Base-by-base conservation (phyloP, 2,329 filamentous ascomycete genomes). In the Coleophoma cylindrospora region DNA sequence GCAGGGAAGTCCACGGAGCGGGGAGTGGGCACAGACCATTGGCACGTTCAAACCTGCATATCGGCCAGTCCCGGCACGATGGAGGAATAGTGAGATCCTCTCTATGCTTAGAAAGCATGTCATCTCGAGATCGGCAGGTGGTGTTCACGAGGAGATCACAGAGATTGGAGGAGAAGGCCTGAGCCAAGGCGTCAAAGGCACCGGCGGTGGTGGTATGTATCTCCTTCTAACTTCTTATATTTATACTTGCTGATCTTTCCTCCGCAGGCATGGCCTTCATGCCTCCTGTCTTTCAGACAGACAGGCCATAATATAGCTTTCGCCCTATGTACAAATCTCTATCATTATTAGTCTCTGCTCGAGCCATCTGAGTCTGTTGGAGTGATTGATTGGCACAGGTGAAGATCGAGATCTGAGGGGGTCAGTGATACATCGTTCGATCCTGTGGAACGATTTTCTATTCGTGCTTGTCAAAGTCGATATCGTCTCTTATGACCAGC, bases 1-100 rank as follows among this genome's bases (percentile, higher is more conserved):
- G 62, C 69, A 53, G 63, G 70, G 46, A 60, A 68, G 45, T 43
- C 62, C 54, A 50, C 62, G 61, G 57, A 69, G 76, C 67, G 91
- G 91, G 54, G 94, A 99, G 74, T 99, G 94, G 94, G 89, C 90
- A 54, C 92, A 97, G 77, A 99, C 94, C 1, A 79, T 96, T 5
- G 94, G 94, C 33, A 91, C 89, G 19, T 96, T 96, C 70, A 92
- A 89, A 76, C 90, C 92, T 32, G 90, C 91, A 34, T 96, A 96
- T 71, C 77, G 92, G 49, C 92, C 92, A 37, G 91, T 97, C 51
- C 94, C 94, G 12, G 71, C 74, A 60, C 79, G 92, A 55, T 99
- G 94, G 94, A 82, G 78, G 69, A 83, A 86, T 54, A 95, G 88
- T 57, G 85, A 91, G 72, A 82, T 96, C 48, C 71, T 99, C 61